A percentile compares a stretch with the other conserved stretches of the same genome.
Evolutionary conservation across 2,329 filamentous ascomycete species (phyloP).

Genomic region (Diplodia seriata): DNA sequence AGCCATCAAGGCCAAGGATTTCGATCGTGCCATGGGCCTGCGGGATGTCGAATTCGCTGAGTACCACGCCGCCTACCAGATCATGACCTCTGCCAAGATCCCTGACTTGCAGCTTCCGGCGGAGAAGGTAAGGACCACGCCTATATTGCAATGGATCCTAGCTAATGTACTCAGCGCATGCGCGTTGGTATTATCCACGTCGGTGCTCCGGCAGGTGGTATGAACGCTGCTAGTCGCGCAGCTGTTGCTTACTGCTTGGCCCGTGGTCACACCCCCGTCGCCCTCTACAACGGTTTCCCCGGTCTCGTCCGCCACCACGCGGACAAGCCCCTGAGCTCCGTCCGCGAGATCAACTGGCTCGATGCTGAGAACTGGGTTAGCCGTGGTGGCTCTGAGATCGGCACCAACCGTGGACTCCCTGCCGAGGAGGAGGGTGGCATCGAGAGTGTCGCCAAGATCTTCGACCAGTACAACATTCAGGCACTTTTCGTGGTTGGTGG

Average conservation of each 20-base stretch:
- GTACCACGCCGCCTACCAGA: conserved; percentile 87
- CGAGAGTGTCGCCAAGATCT: conserved; percentile 79
- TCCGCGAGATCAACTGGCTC: conserved; percentile 87
- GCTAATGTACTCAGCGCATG: conserved; percentile 68
- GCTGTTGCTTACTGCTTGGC: conserved; percentile 92
- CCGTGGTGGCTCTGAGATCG: conserved; percentile 96
- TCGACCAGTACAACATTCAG: conserved; percentile 87
- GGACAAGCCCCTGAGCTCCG: conserved; percentile 80
- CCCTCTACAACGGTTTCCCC: conserved; percentile 96
- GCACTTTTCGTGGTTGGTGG: conserved; percentile 91
- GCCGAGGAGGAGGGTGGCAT: conserved; percentile 71
- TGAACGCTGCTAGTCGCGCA: conserved; percentile 95
- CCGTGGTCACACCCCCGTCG: conserved; percentile 89
- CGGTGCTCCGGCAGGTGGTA: conserved; percentile 93
- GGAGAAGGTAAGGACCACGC: conserved; percentile 63
- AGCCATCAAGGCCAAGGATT: conserved; percentile 84
- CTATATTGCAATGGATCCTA: background rate
- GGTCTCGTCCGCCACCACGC: conserved; percentile 89
- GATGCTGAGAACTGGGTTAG: conserved; percentile 96
- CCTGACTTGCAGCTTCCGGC: conserved; percentile 71
- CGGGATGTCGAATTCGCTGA: conserved; percentile 94
- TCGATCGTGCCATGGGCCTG: conserved; percentile 83
- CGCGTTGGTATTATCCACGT: conserved; percentile 96
- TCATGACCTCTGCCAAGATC: conserved; percentile 83
- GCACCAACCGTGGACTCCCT: conserved; percentile 93